Evolutionary conservation across 176 grass and related monocot genomes (phyloP), one percentile per base, ranked within the genome.

Genomic region (Carex cristatella): DNA sequence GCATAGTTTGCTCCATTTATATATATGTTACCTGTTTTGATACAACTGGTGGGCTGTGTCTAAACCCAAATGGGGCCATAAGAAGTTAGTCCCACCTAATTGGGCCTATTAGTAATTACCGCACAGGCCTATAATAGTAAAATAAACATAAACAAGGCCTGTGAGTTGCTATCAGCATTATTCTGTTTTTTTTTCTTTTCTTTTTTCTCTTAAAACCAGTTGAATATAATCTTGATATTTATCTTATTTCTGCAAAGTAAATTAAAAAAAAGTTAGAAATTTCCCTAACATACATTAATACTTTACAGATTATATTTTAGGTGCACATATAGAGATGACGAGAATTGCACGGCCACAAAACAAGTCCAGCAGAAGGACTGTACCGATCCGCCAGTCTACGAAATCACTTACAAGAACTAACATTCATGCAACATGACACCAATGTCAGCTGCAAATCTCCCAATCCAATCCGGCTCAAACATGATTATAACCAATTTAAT

Each of bases 291-390:
- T 76, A 55, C 14, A 55, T 31, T 53, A 23, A 23, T 48, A 76
- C 2, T 80, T 66, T 54, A 4, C 69, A 88, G 86, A 60, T 78
- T 64, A 61, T 88, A 88, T 64, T 88, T 82, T 40, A 76, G 86
- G 44, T 88, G 86, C 68, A 88, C 81, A 44, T 88, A 88, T 37
- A 88, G 60, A 84, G 69, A 78, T 61, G 86, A 84, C 18, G 56
- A 64, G 15, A 70, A 81, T 35, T 88, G 86, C 66, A 5, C 5
- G 10, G 80, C 86, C 44, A 88, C 80, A 57, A 88, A 88, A 77
- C 86, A 88, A 67, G 86, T 88, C 13, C 80, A 88, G 10, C 86
- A 88, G 10, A 64, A 88, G 60, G 80, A 77, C 40, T 35, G 23
- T 1, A 76, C 33, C 31, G 81, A 88, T 64, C 86, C 79, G 7